Evolutionary conservation across 2,329 filamentous ascomycete species (phyloP), one percentile per base, ranked within the genome.

Genomic region (Aspergillus oerlinghausenensis): DNA sequence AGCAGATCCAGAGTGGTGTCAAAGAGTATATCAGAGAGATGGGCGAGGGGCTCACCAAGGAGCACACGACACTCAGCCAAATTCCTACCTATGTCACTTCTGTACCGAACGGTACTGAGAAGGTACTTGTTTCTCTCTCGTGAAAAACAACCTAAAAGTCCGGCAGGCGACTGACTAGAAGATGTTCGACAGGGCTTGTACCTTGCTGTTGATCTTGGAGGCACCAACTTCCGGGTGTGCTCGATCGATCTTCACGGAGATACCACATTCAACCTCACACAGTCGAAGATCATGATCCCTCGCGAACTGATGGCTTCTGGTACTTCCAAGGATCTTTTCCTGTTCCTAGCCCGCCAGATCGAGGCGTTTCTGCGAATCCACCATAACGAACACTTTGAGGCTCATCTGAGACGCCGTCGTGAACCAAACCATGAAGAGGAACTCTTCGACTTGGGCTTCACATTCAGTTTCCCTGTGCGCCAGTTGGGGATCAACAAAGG

Each of bases 201-300:
- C 77, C 86, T 99, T 70, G 93, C 94, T 42, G 92, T 99, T 63
- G 94, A 99, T 70, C 84, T 99, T n/a, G 94, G 94, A 60, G 94
- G 94, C 67, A 99, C 94, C 63, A 99, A 99, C 79, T 96, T 97
- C 77, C 89, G 94, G 66, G 94, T 99, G 69, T 99, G 94, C 79
- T 97, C 93, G 47, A 89, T 99, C 69, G 84, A 90, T 66, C 82
- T 99, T 59, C 92, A 96, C 72, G 94, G 94, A 69, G 91, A 97
- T 78, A 92, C 88, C 67, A 97, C 92, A 56, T 97, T 97, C 80
- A 90, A 90, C 75, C 84, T 97, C 66, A 95, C 89, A 53, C 95
- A 91, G 79, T 90, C 86, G 76, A 97, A 97, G 78, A 89, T 95
- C 56, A 84, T 92, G 60, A 95, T 99, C 56, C 94, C 94, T 7